phyloP scores from a whole-genome alignment of 768 basidiomycete genomes.

The Royoungia palumana region DNA sequence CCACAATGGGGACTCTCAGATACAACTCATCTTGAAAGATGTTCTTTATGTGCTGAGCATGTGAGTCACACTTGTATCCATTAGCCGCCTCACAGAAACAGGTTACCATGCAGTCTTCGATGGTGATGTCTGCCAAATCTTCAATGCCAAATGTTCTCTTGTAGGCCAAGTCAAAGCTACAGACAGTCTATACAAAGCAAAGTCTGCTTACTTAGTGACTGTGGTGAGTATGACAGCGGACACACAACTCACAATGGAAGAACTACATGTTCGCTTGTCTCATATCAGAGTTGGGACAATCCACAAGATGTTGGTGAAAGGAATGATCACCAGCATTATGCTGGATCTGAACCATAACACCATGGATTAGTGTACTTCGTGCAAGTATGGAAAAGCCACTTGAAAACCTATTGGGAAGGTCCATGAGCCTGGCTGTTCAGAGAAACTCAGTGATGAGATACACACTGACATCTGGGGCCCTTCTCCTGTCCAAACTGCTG shows the following conservation, averaged over 20 bases:
- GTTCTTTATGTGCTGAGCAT: neutral
- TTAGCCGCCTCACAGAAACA: neutral
- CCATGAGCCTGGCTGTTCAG: conserved; percentile 6
- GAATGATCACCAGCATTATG: conserved; percentile 30
- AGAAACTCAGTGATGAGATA: conserved; percentile 34
- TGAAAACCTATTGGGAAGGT: conserved; percentile 29
- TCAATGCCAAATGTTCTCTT: no score
- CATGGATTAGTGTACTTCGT: conserved; percentile 39
- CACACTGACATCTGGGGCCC: no score
- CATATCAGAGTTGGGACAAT: conserved; percentile 32
- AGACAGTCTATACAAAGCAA: no score
- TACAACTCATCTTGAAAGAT: no score
- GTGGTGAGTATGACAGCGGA: no score
- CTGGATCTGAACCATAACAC: conserved; percentile 17
- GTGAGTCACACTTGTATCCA: conserved; percentile 21
- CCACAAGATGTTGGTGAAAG: conserved; percentile 23
- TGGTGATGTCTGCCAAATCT: no score
- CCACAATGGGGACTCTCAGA: no score
- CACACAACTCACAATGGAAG: conserved; percentile 20
- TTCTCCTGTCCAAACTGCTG: conserved; percentile 21
- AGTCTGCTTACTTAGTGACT: no score
- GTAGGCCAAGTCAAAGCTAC: no score
- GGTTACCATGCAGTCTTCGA: neutral
- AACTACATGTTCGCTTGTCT: conserved; percentile 34
- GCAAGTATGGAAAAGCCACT: conserved; percentile 41